Conservation (phyloP, 257 asterid species). For the Dorcoceras hygrometricum region DNA sequence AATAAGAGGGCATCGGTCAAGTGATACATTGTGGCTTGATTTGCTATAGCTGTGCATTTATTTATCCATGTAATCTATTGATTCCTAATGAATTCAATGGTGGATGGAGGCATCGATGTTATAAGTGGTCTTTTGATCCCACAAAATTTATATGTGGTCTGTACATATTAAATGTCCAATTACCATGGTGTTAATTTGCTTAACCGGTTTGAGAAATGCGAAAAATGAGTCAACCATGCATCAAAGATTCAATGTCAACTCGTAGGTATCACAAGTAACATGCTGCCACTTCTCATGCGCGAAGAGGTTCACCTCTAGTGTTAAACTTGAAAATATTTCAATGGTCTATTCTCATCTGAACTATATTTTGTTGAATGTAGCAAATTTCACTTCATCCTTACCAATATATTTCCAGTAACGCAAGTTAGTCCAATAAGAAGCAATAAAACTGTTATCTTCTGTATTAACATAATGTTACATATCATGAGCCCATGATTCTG, state of each 20-base stretch:
- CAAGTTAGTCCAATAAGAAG: too few species aligned
- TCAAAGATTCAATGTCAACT: neutral
- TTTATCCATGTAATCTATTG: neutral
- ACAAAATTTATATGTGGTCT: too few species aligned
- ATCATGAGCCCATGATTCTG: too few species aligned
- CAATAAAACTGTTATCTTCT: too few species aligned
- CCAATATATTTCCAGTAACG: neutral
- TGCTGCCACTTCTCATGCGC: neutral
- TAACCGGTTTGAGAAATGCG: neutral
- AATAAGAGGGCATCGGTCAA: conserved; percentile 41
- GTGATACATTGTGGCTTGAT: conserved; percentile 24
- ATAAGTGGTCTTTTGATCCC: too few species aligned
- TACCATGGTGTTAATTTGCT: too few species aligned
- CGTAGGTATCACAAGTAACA: neutral
- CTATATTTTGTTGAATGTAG: neutral
- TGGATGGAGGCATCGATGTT: too few species aligned
- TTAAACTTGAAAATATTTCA: too few species aligned
- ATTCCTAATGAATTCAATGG: neutral
- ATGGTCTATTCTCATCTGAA: too few species aligned
- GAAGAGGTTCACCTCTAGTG: too few species aligned
- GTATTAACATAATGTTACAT: neutral
- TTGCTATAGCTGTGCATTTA: conserved; percentile 21
- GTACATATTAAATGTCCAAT: too few species aligned
- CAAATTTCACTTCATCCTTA: too few species aligned
- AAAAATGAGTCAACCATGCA: neutral